Conservation (phyloP, 2,329 filamentous ascomycete genomes). For the Fusarium stilboides region DNA sequence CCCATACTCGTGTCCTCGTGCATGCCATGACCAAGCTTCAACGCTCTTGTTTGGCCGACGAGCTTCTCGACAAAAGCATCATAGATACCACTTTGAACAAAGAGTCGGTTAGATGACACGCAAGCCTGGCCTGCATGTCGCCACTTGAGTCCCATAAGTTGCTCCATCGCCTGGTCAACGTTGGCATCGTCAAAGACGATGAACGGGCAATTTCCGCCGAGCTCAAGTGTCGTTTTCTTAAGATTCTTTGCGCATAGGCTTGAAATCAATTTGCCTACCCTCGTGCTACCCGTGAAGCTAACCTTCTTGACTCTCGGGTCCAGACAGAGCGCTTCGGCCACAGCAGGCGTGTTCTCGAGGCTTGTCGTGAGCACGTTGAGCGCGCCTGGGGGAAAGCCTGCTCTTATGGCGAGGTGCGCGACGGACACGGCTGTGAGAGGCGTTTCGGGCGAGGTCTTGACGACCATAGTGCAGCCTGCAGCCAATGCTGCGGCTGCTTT, state of each 20-base stretch:
- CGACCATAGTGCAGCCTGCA: constrained; percentile 83
- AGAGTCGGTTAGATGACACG: constrained; percentile 73
- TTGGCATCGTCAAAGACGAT: constrained; percentile 79
- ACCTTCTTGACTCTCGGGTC: constrained; percentile 71
- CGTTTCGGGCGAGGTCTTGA: constrained; percentile 81
- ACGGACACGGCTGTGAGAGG: constrained; percentile 80
- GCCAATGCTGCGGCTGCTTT: constrained; percentile 72
- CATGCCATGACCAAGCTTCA: constrained; percentile 14
- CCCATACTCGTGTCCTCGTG: constrained; percentile 9
- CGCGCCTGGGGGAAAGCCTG: constrained; percentile 82
- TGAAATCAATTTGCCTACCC: constrained; percentile 77
- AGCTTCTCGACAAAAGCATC: constrained; percentile 53
- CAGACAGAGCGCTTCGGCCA: constrained; percentile 63
- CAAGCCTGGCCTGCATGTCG: constrained; percentile 79
- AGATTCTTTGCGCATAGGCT: constrained; percentile 72
- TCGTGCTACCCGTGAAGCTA: constrained; percentile 84
- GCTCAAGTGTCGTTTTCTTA: constrained; percentile 78
- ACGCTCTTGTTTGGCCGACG: not conserved
- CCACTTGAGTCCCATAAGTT: constrained; percentile 66
- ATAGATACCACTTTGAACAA: constrained; percentile 71
- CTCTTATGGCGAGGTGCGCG: constrained; percentile 76
- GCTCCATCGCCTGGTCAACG: constrained; percentile 2
- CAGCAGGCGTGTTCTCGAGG: constrained; percentile 59
- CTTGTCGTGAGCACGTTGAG: constrained; percentile 68
- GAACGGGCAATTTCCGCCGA: constrained; percentile 78